Conservation (phyloP, 306 rosid species). For the Pueraria montana region DNA sequence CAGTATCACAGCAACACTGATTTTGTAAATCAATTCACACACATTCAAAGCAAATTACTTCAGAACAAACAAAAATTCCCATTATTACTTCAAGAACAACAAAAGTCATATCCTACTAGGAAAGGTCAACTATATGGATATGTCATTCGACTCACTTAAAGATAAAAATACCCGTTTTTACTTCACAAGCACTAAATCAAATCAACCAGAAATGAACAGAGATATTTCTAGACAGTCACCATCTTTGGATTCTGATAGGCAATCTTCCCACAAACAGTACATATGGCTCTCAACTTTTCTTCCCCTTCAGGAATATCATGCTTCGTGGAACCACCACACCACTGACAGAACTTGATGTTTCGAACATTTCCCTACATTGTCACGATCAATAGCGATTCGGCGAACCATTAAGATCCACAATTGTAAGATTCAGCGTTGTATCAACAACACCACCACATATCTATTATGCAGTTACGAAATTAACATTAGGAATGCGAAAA, state of each 20-base stretch:
- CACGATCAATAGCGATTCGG: slow-evolving; percentile 3
- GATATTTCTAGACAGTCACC: slow-evolving; percentile 57
- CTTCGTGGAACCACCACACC: slow-evolving; percentile 88
- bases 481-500: background rate
- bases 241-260: slow-evolving; percentile 94
- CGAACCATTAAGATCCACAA: background rate
- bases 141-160: background rate
- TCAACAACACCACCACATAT: background rate
- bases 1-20: too few species aligned
- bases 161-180: background rate
- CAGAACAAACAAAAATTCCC: background rate
- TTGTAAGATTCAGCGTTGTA: background rate
- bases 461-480: background rate
- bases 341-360: slow-evolving; percentile 81
- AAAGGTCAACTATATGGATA: background rate
- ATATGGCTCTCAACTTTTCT: slow-evolving; percentile 81
- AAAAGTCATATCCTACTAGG: background rate
- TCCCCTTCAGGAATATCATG: slow-evolving; percentile 85
- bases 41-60: background rate
- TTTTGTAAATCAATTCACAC: slow-evolving; percentile 9
- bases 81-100: background rate
- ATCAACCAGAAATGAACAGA: slow-evolving; percentile 42
- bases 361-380: slow-evolving; percentile 64
- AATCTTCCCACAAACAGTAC: slow-evolving; percentile 83
- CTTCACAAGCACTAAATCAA: slow-evolving; percentile 27